Base-by-base conservation (phyloP, 371 early-diverging fungal species). In the Mucor plumbeus region DNA sequence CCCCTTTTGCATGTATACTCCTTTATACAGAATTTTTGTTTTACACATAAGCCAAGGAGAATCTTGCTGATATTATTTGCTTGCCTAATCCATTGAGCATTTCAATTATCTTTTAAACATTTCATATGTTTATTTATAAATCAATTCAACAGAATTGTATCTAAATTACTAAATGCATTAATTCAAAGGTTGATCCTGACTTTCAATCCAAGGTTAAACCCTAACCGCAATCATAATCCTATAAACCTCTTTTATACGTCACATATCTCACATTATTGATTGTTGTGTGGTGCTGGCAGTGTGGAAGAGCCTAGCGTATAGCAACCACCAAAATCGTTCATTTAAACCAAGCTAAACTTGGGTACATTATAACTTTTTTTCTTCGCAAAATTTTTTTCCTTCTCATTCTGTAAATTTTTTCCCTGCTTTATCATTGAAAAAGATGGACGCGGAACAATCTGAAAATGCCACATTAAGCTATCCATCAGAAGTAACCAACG, bases 281-380 rank as follows among this genome's bases (percentile, higher is more conserved):
- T 26, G 26, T 26, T 26, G 26, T 26, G 26, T 26, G 26, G 26
- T 26, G 26, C 26, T 26, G 26, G 26, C 26, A 26, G 26, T 26
- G 26, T 26, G 26, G 26, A 26, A 26, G 26, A 26, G 26, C 26
- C 26, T 3, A 41, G 50, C 19, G 10, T 21, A 19, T 50, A 50
- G 44, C 7, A 44, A 43, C 43, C 44, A 26, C 19, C 21, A 26
- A 9, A 50, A 4, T 50, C 8, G 11, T 50, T 21, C 50, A 50
- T 50, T 50, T 19, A 50, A 50, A 50, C 50, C 50, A 21, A 50
- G 50, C 50, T 50, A 50, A 50, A 50, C 50, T 50, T 50, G 50
- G 50, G 50, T 21, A 11, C 50, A 50, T 50, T 50, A 50, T 50
- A n/a, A 50, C 9, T 21, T 50, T 41, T 50, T 50, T 50, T 50